Percentiles rank a stretch among this genome's conserved stretches.
Conservation (phyloP, 192 early-diverging fungal species). For the Pecoramyces ruminantium region DNA sequence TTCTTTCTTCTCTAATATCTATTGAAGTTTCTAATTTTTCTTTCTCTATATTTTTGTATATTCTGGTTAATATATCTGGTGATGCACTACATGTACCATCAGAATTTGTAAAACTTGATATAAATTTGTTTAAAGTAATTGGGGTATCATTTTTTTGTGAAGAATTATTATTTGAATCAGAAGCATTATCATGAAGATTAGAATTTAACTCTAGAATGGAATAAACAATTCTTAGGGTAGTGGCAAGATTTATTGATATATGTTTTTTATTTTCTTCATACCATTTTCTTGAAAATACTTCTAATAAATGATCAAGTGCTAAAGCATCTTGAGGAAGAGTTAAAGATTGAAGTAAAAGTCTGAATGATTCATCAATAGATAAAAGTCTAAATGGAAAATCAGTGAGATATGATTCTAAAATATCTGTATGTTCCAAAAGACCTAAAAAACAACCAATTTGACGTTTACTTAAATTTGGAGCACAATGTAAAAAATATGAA, state of each 20-base stretch:
- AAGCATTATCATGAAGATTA: conserved; percentile 18
- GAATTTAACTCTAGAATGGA: conserved; percentile 45
- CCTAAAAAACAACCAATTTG: conserved; percentile 40
- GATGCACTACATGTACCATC: neutral
- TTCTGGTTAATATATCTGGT: neutral
- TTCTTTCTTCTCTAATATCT: neutral
- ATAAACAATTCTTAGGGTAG: conserved; percentile 35
- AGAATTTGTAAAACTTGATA: neutral
- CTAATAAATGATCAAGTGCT: conserved; percentile 27
- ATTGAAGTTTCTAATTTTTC: neutral
- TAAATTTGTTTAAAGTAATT: neutral
- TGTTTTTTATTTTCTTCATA: conserved; percentile 40
- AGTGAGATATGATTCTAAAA: conserved; percentile 33
- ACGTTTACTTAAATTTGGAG: conserved; percentile 31
- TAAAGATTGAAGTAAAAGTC: conserved; percentile 30
- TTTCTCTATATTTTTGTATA: neutral
- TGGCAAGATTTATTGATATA: conserved; percentile 25
- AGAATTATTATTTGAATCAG: neutral
- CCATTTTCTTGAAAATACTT: conserved; percentile 45
- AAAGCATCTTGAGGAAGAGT: conserved; percentile 26
- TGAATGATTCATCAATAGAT: conserved; percentile 35
- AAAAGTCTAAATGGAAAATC: conserved; percentile 33
- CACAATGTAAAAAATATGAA: conserved; percentile 47
- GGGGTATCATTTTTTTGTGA: neutral
- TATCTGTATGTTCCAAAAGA: conserved; percentile 27